Evolutionary conservation across 2,329 filamentous ascomycete genomes (phyloP), one percentile per base, ranked within the genome.

Genomic region (Fusarium setosum): DNA sequence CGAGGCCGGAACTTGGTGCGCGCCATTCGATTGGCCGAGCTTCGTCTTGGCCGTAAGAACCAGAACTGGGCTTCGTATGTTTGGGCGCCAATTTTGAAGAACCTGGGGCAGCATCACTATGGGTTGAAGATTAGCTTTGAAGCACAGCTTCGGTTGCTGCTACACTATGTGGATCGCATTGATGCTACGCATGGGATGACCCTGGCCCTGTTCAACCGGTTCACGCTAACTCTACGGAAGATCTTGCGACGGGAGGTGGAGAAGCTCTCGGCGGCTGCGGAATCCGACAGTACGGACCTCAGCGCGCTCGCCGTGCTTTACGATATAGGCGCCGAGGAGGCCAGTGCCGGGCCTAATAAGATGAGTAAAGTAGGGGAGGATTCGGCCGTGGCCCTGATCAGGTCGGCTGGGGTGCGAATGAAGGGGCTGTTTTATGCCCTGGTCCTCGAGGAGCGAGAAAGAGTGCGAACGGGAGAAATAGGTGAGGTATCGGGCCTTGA

Each of bases 61-160:
- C 69, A 73, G 20, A 70, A 65, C 12, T 76, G 75, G 75, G 68
- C 67, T 10, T 59, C 73, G 2, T 69, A 70, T 20, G 57, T 79
- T 6, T 80, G 77, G 77, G 72, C 70, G 18, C 64, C 71, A 5
- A 74, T 80, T 15, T 54, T 80, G 4, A 79, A 76, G 58, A 69
- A 73, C 18, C 56, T 79, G 3, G 74, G 73, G 3, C 75, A 74
- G 45, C 73, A 73, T 35, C 73, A 73, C 40, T 47, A 53, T 11
- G 64, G 65, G 4, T 17, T 79, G 49, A 65, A 63, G 15, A 66
- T 79, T 11, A 72, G 69, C 2, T 56, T 73, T 1, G 55, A 69
- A 10, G 71, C 74, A 34, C 77, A 79, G 32, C 56, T 79, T 51
- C 61, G 66, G 3, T 48, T 76, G n/a, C 59, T 74, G 17, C 47